Base-by-base conservation (phyloP, 192 early-diverging fungal genomes). In the Umbelopsis sp. region DNA sequence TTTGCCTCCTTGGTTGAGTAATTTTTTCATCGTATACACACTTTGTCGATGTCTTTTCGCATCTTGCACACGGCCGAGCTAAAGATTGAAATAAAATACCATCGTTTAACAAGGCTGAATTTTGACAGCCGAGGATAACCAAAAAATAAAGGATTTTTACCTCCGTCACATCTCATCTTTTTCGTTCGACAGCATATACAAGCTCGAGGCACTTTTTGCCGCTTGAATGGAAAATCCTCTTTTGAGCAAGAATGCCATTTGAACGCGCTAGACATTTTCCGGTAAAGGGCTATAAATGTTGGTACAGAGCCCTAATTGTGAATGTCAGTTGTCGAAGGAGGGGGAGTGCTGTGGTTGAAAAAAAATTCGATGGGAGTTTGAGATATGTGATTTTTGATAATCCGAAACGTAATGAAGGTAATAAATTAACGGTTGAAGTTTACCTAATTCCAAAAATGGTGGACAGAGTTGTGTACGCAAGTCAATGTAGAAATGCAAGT, bases 151-250 rank as follows among this genome's bases (percentile, higher is more conserved):
- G 16, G 14, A 12, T 45, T 44, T 44, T 51, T 70, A 70, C 68
- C 32, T 70, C 68, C 68, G 68, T 36, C 32, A 25, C 68, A 70
- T 24, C 68, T 45, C 68, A 70, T 52, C 68, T 70, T 70, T 70
- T 70, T 70, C 26, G 45, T 70, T 47, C 68, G 68, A n/a, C 68
- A 70, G 10, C 16, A 47, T 41, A 52, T 52, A 34, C 68, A 70
- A 20, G 68, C 68, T 52, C 51, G 68, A 6, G 47, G 45, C 16
- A 70, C 68, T 36, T 70, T 70, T 24, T 52, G 47, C 20, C 68
- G 68, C 9, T 52, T 41, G 34, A 52, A 52, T 41, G 68, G 68
- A 25, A 52, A 70, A 21, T 52, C 68, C 32, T 70, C 68, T 38
- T 70, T 70, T 41, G 68, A 52, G 51, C 45, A 70, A 16, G 44